Evolutionary conservation across 768 basidiomycete genomes (phyloP).

Genomic region (Pisolithus albus): DNA sequence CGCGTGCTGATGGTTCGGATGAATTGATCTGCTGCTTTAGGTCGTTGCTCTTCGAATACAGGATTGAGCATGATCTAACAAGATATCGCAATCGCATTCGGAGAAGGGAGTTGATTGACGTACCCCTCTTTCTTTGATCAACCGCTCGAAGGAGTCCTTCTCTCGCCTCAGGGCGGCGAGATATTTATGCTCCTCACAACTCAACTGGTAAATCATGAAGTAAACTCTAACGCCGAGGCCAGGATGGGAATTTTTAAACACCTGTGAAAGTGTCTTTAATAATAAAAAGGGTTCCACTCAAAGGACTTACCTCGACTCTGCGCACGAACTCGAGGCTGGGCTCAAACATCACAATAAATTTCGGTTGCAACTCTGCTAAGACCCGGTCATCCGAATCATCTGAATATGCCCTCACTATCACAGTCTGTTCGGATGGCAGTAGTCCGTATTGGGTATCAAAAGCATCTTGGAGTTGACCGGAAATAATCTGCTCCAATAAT

Average conservation of each 20-base stretch:
- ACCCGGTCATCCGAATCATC: slow-evolving; percentile 91
- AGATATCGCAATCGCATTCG: background rate
- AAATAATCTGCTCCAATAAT: slow-evolving; percentile 19
- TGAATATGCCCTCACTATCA: slow-evolving; percentile 81
- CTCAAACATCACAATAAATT: slow-evolving; percentile 94
- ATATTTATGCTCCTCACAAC: slow-evolving; percentile 94
- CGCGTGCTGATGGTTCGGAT: slow-evolving; percentile 81
- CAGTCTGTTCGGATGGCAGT: slow-evolving; percentile 67
- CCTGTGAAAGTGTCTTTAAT: slow-evolving; percentile 36
- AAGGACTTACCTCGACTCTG: slow-evolving; percentile 68
- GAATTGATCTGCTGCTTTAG: slow-evolving; percentile 44
- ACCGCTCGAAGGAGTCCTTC: slow-evolving; percentile 86
- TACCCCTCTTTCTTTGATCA: slow-evolving; percentile 90
- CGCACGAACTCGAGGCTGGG: slow-evolving; percentile 90
- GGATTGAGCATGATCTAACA: slow-evolving; percentile 83
- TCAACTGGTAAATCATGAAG: slow-evolving; percentile 91
- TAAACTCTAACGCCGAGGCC: slow-evolving; percentile 84
- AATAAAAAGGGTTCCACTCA: background rate
- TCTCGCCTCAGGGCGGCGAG: slow-evolving; percentile 82
- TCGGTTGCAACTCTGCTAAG: slow-evolving; percentile 79
- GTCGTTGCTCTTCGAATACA: slow-evolving; percentile 55
- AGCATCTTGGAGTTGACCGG: slow-evolving; percentile 39
- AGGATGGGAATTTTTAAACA: slow-evolving; percentile 79
- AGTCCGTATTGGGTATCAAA: slow-evolving; percentile 80
- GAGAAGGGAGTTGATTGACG: slow-evolving; percentile 23